These are phyloP conservation scores for Xylaria sp. DNA, from an alignment of 2,329 filamentous ascomycete genomes.

Conservation along the genomic window DNA sequence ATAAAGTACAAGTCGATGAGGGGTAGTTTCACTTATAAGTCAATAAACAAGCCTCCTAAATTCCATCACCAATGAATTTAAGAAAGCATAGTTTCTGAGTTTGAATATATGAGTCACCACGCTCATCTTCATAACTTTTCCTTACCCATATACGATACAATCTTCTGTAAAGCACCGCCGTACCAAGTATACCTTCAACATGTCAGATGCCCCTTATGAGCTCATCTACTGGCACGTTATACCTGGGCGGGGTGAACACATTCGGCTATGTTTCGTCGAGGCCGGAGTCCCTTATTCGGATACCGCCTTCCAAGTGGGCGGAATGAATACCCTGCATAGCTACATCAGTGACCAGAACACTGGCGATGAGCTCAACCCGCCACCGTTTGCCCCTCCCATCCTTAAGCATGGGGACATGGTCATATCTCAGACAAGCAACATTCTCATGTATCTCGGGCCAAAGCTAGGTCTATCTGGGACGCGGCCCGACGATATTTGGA, in stretches of 20 bases:
- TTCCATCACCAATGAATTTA: not conserved
- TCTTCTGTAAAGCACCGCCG: not conserved
- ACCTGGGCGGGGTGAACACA: constrained; percentile 77
- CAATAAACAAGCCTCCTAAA: not conserved
- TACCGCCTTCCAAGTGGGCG: constrained; percentile 52
- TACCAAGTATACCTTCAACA: not conserved
- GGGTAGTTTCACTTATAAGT: not conserved
- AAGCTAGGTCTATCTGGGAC: constrained; percentile 63
- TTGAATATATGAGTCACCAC: not conserved
- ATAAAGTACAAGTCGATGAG: not conserved
- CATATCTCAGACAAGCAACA: constrained; percentile 76
- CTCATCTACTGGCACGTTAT: constrained; percentile 76
- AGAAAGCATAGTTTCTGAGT: too few relatives aligned
- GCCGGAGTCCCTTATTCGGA: constrained; percentile 72
- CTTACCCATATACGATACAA: not conserved
- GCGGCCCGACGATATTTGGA: constrained; percentile 56
- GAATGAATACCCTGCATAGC: constrained; percentile 40
- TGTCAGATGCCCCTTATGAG: constrained; percentile 59
- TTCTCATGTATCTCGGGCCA: constrained; percentile 74
- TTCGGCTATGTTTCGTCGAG: constrained; percentile 78
- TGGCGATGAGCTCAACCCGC: constrained; percentile 67
- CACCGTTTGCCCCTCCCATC: constrained; percentile 72
- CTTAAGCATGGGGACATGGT: constrained; percentile 70
- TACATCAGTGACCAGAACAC: constrained; percentile 54
- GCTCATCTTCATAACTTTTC: not conserved